These are phyloP conservation scores for Geotrichum bryndzae DNA, from an alignment of 1,139 yeast genomes.

Conservation along the genomic window DNA sequence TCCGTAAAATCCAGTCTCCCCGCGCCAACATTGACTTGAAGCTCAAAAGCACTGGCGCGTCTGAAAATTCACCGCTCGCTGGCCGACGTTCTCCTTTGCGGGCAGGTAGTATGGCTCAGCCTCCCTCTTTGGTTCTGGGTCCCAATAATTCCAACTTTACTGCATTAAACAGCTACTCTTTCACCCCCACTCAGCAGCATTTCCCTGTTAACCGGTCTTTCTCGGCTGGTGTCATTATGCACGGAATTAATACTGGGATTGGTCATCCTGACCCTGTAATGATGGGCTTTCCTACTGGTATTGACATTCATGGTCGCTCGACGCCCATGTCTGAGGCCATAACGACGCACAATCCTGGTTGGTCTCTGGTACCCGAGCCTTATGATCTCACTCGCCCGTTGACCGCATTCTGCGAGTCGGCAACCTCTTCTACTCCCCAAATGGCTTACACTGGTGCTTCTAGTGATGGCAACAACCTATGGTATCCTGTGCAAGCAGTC, in stretches of 20 bases:
- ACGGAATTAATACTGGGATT: neutral
- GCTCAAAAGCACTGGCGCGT: slow-evolving; percentile 5
- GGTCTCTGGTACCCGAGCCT: slow-evolving; percentile 5
- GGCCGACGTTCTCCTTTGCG: slow-evolving; percentile 14
- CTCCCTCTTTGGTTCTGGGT: neutral
- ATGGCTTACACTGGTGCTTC: neutral
- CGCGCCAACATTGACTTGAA: slow-evolving; percentile 4
- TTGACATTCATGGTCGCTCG: slow-evolving; percentile 4
- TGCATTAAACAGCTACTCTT: slow-evolving; percentile 1
- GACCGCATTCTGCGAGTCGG: slow-evolving; percentile 17
- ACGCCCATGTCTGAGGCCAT: slow-evolving; percentile 8
- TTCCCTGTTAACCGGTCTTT: neutral
- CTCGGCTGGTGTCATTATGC: neutral
- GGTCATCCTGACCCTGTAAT: neutral
- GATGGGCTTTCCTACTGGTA: neutral
- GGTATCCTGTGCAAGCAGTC: slow-evolving; percentile 13
- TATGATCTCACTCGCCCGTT: slow-evolving; percentile 13
- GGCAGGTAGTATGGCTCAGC: neutral
- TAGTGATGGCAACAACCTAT: neutral
- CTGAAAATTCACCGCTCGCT: slow-evolving; percentile 9
- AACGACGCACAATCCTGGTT: neutral
- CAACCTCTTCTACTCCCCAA: neutral
- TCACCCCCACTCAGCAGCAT: slow-evolving; percentile 5
- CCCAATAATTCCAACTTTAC: neutral
- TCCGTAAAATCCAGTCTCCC: slow-evolving; percentile 23